Evolutionary conservation across 2,329 filamentous ascomycete genomes (phyloP).

Genomic region (Paracoccidioides lutzii): DNA sequence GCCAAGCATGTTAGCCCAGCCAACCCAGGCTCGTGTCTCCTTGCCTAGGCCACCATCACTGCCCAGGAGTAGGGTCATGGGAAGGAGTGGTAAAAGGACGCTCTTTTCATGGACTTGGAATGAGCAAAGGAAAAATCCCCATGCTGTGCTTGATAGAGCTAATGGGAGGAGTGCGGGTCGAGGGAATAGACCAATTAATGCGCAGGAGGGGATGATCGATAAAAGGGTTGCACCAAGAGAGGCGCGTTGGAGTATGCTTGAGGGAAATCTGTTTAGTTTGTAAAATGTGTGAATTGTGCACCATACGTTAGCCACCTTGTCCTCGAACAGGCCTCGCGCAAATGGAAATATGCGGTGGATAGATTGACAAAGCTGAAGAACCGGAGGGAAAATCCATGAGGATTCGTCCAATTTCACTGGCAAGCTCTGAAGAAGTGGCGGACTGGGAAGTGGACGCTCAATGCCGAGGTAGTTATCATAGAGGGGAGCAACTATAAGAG

Average conservation of each 20-base stretch:
- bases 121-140: constrained; percentile 95
- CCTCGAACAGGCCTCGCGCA: constrained; percentile 88
- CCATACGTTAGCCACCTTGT: constrained; percentile 98
- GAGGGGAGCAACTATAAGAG: constrained; percentile 58
- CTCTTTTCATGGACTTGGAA: constrained; percentile 99
- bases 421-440: constrained; percentile 46
- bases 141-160: constrained; percentile 70
- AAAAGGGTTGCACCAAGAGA: constrained; percentile 62
- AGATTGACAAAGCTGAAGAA: constrained; percentile 70
- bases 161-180: constrained; percentile 64
- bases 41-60: constrained; percentile 65
- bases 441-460: constrained; percentile 48
- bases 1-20: constrained; percentile 84
- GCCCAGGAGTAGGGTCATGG: constrained; percentile 79
- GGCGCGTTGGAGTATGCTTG: constrained; percentile 58
- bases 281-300: constrained; percentile 83
- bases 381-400: constrained; percentile 58
- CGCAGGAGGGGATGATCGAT: constrained; percentile 65
- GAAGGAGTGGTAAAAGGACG: constrained; percentile 77
- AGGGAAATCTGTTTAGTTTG: constrained; percentile 67
- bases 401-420: constrained; percentile 47
- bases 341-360: constrained; percentile 94
- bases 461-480: constrained; percentile 57
- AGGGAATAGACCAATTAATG: constrained; percentile 67
- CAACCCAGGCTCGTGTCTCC: constrained; percentile 74